Percentiles rank a stretch among this genome's conserved stretches.
phyloP scores from a whole-genome alignment of 331 rosid species.

The Telfairia occidentalis region DNA sequence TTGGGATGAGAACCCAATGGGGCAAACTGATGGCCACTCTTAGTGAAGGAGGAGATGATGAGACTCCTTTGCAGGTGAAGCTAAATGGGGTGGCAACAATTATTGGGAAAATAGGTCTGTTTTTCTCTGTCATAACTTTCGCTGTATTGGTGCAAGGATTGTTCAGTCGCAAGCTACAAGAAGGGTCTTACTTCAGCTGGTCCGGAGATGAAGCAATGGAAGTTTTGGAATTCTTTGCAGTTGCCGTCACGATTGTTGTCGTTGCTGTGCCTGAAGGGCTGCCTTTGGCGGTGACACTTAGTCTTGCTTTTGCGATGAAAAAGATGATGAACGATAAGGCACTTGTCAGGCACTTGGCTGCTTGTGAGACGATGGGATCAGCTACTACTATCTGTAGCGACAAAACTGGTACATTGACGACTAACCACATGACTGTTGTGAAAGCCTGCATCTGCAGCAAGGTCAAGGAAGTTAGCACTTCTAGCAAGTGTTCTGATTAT shows the following conservation, averaged over 20 bases:
- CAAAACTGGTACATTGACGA: conserved; percentile 94
- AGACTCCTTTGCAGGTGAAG: conserved; percentile 98
- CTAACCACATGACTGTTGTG: conserved; percentile 92
- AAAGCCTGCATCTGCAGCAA: conserved; percentile 70
- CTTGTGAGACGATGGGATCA: conserved; percentile 99
- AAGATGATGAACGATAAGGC: conserved; percentile 99
- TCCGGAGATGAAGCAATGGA: conserved; percentile 73
- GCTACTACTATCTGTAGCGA: conserved; percentile 90
- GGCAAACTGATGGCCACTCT: conserved; percentile 95
- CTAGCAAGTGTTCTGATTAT: conserved; percentile 30
- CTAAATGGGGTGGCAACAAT: conserved; percentile 97
- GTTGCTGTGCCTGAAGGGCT: conserved; percentile 99
- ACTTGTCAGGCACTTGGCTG: conserved; percentile 90
- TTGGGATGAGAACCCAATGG: conserved; percentile 99
- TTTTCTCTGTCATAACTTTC: conserved; percentile 81
- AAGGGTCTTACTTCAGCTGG: conserved; percentile 75
- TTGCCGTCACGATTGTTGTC: conserved; percentile 91
- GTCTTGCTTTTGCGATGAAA: conserved; percentile 99
- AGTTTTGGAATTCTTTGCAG: conserved; percentile 76
- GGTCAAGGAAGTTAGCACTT: conserved; percentile 43
- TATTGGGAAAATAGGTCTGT: conserved; percentile 89
- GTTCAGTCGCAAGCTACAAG: conserved; percentile 60
- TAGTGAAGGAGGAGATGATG: conserved; percentile 97
- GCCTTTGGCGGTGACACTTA: conserved; percentile 93
- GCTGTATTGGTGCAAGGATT: conserved; percentile 89